Base-by-base conservation (phyloP, 164 flowering plant genomes). In the Malania oleifera region DNA sequence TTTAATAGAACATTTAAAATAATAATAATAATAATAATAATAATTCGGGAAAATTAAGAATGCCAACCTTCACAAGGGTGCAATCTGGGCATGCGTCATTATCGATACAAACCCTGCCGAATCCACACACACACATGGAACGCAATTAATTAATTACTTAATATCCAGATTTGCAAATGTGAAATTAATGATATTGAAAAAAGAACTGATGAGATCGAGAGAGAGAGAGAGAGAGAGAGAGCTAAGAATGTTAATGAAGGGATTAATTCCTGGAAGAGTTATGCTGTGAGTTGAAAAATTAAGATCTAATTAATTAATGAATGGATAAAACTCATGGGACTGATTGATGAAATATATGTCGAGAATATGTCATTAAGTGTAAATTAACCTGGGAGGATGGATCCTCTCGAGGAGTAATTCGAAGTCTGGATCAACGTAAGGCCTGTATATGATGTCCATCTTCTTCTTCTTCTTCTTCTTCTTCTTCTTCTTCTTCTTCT, bases 41-140 rank as follows among this genome's bases (percentile, higher is more conserved):
- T n/a, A n/a, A n/a, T n/a, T n/a, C n/a, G n/a, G n/a, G n/a, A n/a
- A n/a, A n/a, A n/a, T n/a, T n/a, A n/a, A n/a, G n/a, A n/a, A n/a
- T 31, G 4, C 77, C 19, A 59, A 92, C 98, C 98, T 89, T 92
- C 50, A 89, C 86, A 62, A 89, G 85, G 5, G 93, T 92, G 76
- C 89, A 84, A 61, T 83, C 82, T 56, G 64, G 68, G 66, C 72
- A 73, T 26, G 90, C 34, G 43, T 89, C 88, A 46, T 92, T 92
- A 59, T 92, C 98, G 20, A 92, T 65, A 50, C 80, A 75, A 70
- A 87, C 86, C 64, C 98, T 92, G 86, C 70, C 77, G 56, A 49
- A 59, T 26, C 41, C 2, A 28, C 52, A 55, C 52, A 15, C 14
- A 37, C 9, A 22, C 37, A 38, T 22, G 24, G 57, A 17, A 45